These are phyloP conservation scores for Penicillium desertorum DNA, from an alignment of 495 filamentous ascomycete species.

Conservation along the genomic window DNA sequence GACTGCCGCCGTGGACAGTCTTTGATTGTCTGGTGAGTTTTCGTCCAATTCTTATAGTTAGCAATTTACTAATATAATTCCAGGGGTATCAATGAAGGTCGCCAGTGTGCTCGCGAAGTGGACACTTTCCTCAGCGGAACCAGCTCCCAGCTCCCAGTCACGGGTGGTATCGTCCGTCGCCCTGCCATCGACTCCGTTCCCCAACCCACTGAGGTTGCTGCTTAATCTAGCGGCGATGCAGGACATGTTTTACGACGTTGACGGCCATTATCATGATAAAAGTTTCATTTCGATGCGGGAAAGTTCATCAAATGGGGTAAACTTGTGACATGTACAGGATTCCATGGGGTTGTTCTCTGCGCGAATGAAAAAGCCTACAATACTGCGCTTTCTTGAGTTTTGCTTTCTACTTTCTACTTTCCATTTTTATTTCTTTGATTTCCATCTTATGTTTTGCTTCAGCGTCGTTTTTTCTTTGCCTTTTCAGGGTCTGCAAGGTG, in stretches of 20 bases:
- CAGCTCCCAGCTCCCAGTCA: constrained; percentile 81
- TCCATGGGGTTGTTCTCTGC: constrained; percentile 1
- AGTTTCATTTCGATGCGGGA: constrained; percentile 2
- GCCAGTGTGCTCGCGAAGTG: constrained; percentile 90
- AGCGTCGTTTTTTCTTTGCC: constrained; percentile 18
- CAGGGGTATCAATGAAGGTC: constrained; percentile 98
- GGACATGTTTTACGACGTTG: constrained; percentile 14
- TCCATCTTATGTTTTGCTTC: constrained; percentile 11
- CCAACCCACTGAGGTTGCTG: constrained; percentile 30
- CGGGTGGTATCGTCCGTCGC: constrained; percentile 89
- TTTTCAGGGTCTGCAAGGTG: constrained; percentile 28
- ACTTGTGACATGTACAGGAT: constrained; percentile 6
- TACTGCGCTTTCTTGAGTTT: constrained; percentile 2
- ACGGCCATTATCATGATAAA: constrained; percentile 16
- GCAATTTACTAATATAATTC: constrained; percentile 16
- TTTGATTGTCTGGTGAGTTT: constrained; percentile 91
- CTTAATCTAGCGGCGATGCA: constrained; percentile 17
- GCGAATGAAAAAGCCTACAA: constrained; percentile 7
- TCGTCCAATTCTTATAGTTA: background rate
- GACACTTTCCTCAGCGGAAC: constrained; percentile 80
- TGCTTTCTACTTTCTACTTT: background rate
- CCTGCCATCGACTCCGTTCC: constrained; percentile 57
- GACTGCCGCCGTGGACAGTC: constrained; percentile 97
- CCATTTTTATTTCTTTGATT: constrained; percentile 4
- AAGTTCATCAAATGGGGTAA: constrained; percentile 10